phyloP scores from a whole-genome alignment of 345 rosid species.

The Citrus inodora region DNA sequence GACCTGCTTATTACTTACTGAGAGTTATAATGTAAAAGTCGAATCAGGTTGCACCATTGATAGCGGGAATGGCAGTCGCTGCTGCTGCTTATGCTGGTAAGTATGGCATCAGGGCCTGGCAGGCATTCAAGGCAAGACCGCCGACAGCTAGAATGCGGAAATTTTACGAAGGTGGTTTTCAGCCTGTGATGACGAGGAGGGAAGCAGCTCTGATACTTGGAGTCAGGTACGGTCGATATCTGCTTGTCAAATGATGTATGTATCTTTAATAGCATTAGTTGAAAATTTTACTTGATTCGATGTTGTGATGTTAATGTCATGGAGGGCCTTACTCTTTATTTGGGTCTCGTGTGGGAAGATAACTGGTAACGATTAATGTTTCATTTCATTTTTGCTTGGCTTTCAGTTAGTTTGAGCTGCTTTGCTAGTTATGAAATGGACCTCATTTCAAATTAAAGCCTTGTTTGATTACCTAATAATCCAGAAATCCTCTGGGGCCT shows the following conservation, averaged over 20 bases:
- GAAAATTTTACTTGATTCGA: not conserved
- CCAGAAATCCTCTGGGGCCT: not conserved
- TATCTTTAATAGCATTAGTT: not conserved
- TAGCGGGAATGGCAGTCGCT: constrained; percentile 74
- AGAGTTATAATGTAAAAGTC: not conserved
- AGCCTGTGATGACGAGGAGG: constrained; percentile 62
- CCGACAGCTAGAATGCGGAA: constrained; percentile 46
- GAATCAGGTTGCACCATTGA: constrained; percentile 62
- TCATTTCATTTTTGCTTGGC: not conserved
- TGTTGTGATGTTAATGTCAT: not conserved
- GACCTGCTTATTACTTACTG: not conserved
- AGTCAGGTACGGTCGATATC: constrained; percentile 45
- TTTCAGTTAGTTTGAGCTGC: not conserved
- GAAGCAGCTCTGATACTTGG: constrained; percentile 93
- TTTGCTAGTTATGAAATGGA: not conserved
- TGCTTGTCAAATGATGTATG: not conserved
- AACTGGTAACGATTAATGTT: no score
- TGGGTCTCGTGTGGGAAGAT: not conserved
- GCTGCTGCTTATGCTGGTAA: constrained; percentile 83
- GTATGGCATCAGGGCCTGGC: constrained; percentile 84
- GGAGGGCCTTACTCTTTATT: not conserved
- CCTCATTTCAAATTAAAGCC: not conserved
- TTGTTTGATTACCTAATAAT: not conserved
- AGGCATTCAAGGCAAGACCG: constrained; percentile 77
- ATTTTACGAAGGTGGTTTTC: constrained; percentile 88